phyloP scores from a whole-genome alignment of 2,329 filamentous ascomycete species.

The Colletotrichum lentis region DNA sequence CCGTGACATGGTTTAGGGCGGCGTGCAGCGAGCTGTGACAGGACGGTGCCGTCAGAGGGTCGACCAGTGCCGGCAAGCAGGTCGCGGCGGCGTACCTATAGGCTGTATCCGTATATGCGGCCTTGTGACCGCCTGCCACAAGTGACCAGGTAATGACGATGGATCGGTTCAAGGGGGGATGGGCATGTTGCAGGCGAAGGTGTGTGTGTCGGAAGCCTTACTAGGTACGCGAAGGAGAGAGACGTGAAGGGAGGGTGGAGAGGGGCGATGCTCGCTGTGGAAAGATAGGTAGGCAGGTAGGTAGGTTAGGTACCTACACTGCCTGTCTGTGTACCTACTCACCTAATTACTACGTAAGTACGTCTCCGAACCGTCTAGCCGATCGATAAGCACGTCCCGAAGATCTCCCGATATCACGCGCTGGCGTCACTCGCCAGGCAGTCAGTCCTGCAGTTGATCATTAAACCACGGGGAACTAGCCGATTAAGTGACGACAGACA shows the following conservation, averaged over 20 bases:
- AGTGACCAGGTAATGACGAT: conserved; percentile 31
- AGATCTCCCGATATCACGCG: conserved; percentile 8
- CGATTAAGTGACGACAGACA: neutral
- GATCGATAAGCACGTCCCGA: neutral
- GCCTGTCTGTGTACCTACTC: too few species aligned
- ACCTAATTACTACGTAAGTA: too few species aligned
- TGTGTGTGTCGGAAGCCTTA: conserved; percentile 31
- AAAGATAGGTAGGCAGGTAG: neutral
- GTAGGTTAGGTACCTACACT: too few species aligned
- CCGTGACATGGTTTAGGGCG: conserved; percentile 36
- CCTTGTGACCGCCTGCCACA: conserved; percentile 24
- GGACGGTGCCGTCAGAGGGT: conserved; percentile 27
- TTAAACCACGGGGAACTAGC: neutral
- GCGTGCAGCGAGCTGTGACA: conserved; percentile 24
- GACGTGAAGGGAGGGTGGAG: conserved; percentile 6
- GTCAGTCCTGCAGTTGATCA: neutral
- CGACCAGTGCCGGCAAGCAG: neutral
- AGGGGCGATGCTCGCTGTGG: neutral
- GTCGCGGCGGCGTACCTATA: conserved; percentile 18
- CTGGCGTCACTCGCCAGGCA: neutral
- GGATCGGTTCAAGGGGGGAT: neutral
- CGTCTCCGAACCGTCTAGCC: too few species aligned
- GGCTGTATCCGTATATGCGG: conserved; percentile 23
- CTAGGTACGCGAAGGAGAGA: neutral
- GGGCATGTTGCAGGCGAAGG: conserved; percentile 29